Base-by-base conservation (phyloP, 2,329 filamentous ascomycete species). In the Botryotinia globosa region DNA sequence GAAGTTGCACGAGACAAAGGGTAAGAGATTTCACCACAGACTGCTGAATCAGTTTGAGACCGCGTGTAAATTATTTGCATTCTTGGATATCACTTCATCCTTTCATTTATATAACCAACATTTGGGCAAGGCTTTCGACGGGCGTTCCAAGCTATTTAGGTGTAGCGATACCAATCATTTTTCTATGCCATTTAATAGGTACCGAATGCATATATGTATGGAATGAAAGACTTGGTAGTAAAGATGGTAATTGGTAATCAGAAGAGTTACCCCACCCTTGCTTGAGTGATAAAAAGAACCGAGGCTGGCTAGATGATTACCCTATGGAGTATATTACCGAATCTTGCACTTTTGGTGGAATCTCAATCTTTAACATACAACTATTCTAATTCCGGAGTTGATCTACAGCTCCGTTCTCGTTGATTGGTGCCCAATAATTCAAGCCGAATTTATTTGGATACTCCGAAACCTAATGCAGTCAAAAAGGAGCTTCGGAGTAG, bases 401-500 rank as follows among this genome's bases (percentile, higher is more conserved):
- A 54, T 54, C 64, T 54, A 22, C 45, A 20, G 12, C 45, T 29
- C 64, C 64, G 29, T 3, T 51, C 45, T 29, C 22, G 18, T 7
- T 42, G 45, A 67, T 54, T 48, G 34, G 25, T 29, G 45, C 45
- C 16, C 64, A 54, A 54, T 25, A 39, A 66, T 66, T 14, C 14
- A 51, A 66, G 44, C 18, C 63, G 32, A 39, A 51, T 37, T 29
- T 14, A 54, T 34, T 16, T 39, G 2, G 32, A 25, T 12, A 67
- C 45, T 67, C 64, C 64, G 64, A 48, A 39, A 39, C 64, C 44
- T 29, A 12, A 67, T 54, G 16, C 25, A n/a, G 32, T 67, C 45
- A 29, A 67, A 54, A 67, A 54, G 64, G 64, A 67, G 45, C 45
- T 67, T 39, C 64, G 64, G 64, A 67, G 64, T 67, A 67, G 32